Evolutionary conservation across 2,329 filamentous ascomycete genomes (phyloP).

Genomic region (Scleromitrula shiraiana): DNA sequence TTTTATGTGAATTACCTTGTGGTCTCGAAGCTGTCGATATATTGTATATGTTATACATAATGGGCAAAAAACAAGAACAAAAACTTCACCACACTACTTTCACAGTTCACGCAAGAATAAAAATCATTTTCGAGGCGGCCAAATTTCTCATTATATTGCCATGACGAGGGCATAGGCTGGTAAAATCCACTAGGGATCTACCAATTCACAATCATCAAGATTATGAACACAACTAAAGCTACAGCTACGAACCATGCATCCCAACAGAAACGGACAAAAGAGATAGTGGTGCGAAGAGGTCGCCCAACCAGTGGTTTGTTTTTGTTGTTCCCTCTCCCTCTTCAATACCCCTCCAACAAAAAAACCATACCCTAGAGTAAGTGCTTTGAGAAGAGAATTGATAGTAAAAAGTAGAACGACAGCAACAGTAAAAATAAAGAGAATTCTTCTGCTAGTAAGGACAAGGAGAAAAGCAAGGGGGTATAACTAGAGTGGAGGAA

Average conservation of each 20-base stretch:
- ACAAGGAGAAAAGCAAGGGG: slow-evolving; percentile 27
- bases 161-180: slow-evolving; percentile 27
- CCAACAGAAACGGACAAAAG: slow-evolving; percentile 27
- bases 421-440: slow-evolving; percentile 27
- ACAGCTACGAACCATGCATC: slow-evolving; percentile 29
- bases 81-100: too few species aligned
- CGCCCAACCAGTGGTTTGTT: slow-evolving; percentile 26
- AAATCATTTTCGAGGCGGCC: slow-evolving; percentile 28
- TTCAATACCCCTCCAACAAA: slow-evolving; percentile 2
- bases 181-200: slow-evolving; percentile 25
- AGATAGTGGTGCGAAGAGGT: slow-evolving; percentile 27
- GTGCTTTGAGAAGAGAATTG: neutral
- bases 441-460: slow-evolving; percentile 25
- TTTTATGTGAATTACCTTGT: too few species aligned
- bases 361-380: slow-evolving; percentile 15
- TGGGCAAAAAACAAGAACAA: too few species aligned
- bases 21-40: too few species aligned
- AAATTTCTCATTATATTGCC: slow-evolving; percentile 30
- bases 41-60: too few species aligned
- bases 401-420: slow-evolving; percentile 14
- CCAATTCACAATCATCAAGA: slow-evolving; percentile 28
- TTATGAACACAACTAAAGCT: slow-evolving; percentile 26
- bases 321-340: slow-evolving; percentile 9
- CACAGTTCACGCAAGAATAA: too few species aligned
- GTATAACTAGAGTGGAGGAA: slow-evolving; percentile 34